Conservation (phyloP, 176 grass and related monocot species). For the Oryza punctata region DNA sequence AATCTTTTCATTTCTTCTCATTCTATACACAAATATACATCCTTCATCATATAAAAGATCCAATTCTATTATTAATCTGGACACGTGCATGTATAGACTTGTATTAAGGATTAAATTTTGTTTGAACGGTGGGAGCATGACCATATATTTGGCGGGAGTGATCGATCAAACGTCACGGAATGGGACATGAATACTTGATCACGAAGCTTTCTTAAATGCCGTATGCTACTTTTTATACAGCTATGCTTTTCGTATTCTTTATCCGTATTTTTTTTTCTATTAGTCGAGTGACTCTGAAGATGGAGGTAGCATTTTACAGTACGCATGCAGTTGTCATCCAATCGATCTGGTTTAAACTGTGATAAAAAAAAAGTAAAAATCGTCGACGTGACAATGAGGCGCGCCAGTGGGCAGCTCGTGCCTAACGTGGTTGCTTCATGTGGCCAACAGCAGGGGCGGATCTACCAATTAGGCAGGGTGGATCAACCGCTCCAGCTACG, state of each 20-base stretch:
- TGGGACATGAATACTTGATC: neutral
- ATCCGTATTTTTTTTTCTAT: neutral
- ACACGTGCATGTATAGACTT: no score
- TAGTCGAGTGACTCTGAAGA: neutral
- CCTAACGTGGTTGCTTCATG: neutral
- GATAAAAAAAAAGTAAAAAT: neutral
- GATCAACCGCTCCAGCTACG: no score
- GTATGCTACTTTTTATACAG: neutral
- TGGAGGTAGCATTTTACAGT: neutral
- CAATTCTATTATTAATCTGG: no score
- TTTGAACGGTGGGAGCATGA: no score
- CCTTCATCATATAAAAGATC: no score
- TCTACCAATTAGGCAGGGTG: no score
- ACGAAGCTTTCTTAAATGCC: neutral
- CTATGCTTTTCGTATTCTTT: neutral
- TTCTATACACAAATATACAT: no score
- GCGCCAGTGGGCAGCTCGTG: neutral
- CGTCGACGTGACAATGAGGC: neutral
- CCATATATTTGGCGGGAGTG: neutral
- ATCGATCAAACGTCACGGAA: neutral
- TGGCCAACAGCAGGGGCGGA: no score
- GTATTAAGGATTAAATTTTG: no score
- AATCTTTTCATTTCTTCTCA: no score
- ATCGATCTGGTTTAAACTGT: neutral
- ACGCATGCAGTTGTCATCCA: no score